Percentiles rank a stretch among this genome's conserved stretches.
These are phyloP conservation scores for Apiospora malaysiana DNA, from an alignment of 2,329 filamentous ascomycete genomes.

Conservation along the genomic window DNA sequence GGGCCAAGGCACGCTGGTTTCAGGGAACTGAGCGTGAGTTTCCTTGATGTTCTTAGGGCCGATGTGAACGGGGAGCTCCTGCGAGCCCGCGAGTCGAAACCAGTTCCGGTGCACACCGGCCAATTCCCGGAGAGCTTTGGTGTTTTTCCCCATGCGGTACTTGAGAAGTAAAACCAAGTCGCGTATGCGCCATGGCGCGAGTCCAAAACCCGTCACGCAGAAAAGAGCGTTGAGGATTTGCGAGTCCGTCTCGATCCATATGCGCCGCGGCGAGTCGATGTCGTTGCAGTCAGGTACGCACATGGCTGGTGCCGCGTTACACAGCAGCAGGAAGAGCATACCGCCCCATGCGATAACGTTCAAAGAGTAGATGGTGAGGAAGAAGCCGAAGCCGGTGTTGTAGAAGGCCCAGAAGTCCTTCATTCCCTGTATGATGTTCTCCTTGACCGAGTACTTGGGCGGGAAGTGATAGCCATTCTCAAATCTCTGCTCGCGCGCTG, in stretches of 20 bases:
- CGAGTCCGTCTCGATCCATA: slow-evolving; percentile 83
- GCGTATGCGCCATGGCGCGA: slow-evolving; percentile 83
- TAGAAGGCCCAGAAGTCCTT: slow-evolving; percentile 75
- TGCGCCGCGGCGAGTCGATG: slow-evolving; percentile 65
- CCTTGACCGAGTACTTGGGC: slow-evolving; percentile 63
- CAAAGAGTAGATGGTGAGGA: slow-evolving; percentile 78
- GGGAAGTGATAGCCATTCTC: slow-evolving; percentile 72
- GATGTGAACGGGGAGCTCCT: slow-evolving; percentile 58
- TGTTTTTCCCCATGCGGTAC: slow-evolving; percentile 62
- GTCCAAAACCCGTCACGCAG: slow-evolving; percentile 84
- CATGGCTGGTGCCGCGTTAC: slow-evolving; percentile 76
- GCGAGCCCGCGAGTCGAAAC: slow-evolving; percentile 74
- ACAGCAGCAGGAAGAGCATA: slow-evolving; percentile 86
- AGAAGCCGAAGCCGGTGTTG: slow-evolving; percentile 75
- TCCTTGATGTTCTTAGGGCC: slow-evolving; percentile 59
- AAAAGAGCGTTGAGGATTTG: slow-evolving; percentile 86
- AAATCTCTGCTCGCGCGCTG: slow-evolving; percentile 43
- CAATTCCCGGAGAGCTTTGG: slow-evolving; percentile 67
- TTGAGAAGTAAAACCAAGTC: slow-evolving; percentile 76
- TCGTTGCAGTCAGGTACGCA: slow-evolving; percentile 72
- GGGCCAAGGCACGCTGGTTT: slow-evolving; percentile 66
- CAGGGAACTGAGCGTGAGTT: slow-evolving; percentile 43
- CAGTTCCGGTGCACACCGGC: slow-evolving; percentile 77
- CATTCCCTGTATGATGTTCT: slow-evolving; percentile 63
- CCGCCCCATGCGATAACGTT: slow-evolving; percentile 89